These are phyloP conservation scores for Lumnitzera racemosa DNA, from an alignment of 345 rosid genomes.

Conservation along the genomic window DNA sequence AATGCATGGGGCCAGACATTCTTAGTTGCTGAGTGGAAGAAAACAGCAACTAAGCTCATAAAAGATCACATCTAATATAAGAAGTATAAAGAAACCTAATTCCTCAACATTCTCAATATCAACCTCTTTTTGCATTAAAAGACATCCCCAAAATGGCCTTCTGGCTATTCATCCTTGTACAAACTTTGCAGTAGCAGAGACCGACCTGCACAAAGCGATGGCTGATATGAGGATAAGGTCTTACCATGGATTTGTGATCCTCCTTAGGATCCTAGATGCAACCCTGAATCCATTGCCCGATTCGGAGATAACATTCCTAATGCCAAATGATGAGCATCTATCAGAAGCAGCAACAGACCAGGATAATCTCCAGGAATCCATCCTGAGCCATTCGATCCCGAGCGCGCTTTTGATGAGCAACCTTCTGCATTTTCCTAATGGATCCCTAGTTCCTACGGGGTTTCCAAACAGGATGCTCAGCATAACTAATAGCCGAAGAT, in stretches of 20 bases:
- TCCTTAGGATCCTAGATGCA: slow-evolving; percentile 25
- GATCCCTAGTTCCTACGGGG: slow-evolving; percentile 27
- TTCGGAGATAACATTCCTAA: slow-evolving; percentile 22
- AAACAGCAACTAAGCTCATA: too few relatives aligned
- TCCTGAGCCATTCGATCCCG: slow-evolving; percentile 31
- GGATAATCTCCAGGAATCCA: slow-evolving; percentile 19
- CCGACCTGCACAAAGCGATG: slow-evolving; percentile 24
- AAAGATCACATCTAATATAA: too few relatives aligned
- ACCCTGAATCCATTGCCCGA: slow-evolving; percentile 3
- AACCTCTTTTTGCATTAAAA: too few relatives aligned
- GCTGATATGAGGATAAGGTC: slow-evolving; percentile 28
- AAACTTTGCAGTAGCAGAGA: slow-evolving; percentile 6
- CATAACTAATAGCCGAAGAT: slow-evolving; percentile 14
- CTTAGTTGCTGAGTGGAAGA: too few relatives aligned
- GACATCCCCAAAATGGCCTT: slow-evolving; percentile 8
- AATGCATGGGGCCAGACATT: neutral
- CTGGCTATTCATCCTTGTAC: slow-evolving; percentile 22
- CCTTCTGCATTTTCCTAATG: slow-evolving; percentile 27
- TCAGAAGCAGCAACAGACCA: slow-evolving; percentile 12
- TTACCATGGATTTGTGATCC: slow-evolving; percentile 35
- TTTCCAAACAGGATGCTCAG: slow-evolving; percentile 21
- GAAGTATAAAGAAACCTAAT: too few relatives aligned
- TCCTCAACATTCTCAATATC: too few relatives aligned
- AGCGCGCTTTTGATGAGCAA: slow-evolving; percentile 12
- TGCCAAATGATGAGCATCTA: slow-evolving; percentile 24